These are phyloP conservation scores for Spathaspora sp. DNA, from an alignment of 805 yeast species.

Conservation along the genomic window DNA sequence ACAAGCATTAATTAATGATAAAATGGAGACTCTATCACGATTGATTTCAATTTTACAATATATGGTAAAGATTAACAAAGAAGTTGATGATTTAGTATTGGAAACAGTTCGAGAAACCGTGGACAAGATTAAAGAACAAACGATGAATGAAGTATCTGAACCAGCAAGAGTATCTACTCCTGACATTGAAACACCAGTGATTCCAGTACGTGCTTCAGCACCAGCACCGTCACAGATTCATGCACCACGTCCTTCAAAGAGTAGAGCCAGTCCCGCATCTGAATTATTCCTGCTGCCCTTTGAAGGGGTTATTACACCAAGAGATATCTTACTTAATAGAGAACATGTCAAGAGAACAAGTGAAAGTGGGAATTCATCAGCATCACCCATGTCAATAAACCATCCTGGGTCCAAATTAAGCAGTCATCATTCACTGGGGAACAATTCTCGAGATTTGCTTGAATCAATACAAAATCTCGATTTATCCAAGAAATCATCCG, in stretches of 20 bases:
- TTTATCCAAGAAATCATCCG: conserved; percentile 20
- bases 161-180: neutral
- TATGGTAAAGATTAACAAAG: conserved; percentile 71
- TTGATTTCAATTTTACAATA: conserved; percentile 72
- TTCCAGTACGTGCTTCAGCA: neutral
- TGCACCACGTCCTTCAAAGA: conserved; percentile 34
- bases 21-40: conserved; percentile 67
- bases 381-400: conserved; percentile 2
- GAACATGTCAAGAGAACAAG: conserved; percentile 1
- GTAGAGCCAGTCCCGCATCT: conserved; percentile 15
- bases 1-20: conserved; percentile 52
- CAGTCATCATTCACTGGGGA: conserved; percentile 2
- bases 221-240: conserved; percentile 10
- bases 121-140: conserved; percentile 44
- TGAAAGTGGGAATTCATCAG: conserved; percentile 3
- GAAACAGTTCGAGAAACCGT: conserved; percentile 63
- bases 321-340: conserved; percentile 29
- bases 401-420: neutral
- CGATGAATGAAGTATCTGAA: conserved; percentile 5
- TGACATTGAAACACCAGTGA: conserved; percentile 4
- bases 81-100: conserved; percentile 69
- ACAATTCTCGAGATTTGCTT: conserved; percentile 19
- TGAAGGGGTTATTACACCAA: conserved; percentile 41
- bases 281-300: conserved; percentile 7
- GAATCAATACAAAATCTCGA: conserved; percentile 26